Conservation (phyloP, 2,329 filamentous ascomycete genomes). For the Aspergillus sp. region DNA sequence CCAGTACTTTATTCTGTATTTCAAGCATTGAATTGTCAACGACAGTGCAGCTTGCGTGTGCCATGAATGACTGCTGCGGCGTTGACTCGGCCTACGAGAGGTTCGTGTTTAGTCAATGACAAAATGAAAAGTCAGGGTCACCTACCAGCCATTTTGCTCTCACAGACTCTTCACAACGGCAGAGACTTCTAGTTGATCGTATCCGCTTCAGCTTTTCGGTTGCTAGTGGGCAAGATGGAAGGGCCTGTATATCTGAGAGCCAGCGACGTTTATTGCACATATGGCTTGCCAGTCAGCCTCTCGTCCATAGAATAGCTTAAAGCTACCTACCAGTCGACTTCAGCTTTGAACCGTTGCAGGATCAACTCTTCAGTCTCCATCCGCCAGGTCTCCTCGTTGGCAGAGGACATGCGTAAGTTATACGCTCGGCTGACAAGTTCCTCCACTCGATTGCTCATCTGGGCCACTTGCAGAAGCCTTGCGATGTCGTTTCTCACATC, state of each 20-base stretch:
- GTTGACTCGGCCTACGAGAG: neutral
- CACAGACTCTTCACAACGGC: neutral
- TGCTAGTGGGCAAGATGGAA: neutral
- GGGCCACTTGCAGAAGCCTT: constrained; percentile 4
- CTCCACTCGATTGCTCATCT: constrained; percentile 5
- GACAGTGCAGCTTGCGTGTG: constrained; percentile 2
- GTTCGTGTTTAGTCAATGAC: neutral
- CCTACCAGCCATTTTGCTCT: constrained; percentile 7
- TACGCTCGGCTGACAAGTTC: constrained; percentile 5
- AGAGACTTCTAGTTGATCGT: neutral
- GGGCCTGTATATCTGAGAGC: constrained; percentile 7
- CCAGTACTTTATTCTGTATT: constrained; percentile 4
- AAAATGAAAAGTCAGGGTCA: neutral
- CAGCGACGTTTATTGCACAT: constrained; percentile 5
- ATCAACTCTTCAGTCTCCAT: constrained; percentile 7
- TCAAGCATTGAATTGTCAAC: constrained; percentile 7
- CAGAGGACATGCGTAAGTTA: neutral
- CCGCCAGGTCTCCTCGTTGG: constrained; percentile 5
- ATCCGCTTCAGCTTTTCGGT: neutral
- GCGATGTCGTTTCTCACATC: neutral
- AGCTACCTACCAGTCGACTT: constrained; percentile 6
- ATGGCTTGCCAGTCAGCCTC: neutral
- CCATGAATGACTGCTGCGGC: neutral
- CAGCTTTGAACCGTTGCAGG: neutral
- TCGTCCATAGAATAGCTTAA: neutral